Conservation (phyloP, 2,329 filamentous ascomycete genomes). For the Penicillium griseofulvum region DNA sequence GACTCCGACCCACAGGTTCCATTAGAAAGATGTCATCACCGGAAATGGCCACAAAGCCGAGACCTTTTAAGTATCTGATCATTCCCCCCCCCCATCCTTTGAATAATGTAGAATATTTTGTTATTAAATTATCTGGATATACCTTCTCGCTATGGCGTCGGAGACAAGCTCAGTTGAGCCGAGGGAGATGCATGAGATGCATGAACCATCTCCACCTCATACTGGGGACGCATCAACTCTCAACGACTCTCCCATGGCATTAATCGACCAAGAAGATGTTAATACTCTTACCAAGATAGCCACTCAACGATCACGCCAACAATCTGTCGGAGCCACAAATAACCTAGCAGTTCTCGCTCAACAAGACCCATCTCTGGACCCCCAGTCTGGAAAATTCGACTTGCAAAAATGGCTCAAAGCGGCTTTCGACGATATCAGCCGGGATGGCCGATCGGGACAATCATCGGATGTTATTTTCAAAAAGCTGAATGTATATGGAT, state of each 20-base stretch:
- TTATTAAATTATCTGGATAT: too few species aligned
- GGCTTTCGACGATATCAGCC: slow-evolving; percentile 16
- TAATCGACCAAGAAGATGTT: slow-evolving; percentile 17
- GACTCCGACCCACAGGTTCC: background rate
- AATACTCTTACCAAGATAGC: slow-evolving; percentile 23
- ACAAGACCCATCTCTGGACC: slow-evolving; percentile 18
- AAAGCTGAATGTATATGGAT: slow-evolving; percentile 25
- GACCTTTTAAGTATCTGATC: background rate
- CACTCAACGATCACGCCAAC: slow-evolving; percentile 18
- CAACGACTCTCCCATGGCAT: slow-evolving; percentile 4
- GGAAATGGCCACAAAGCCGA: background rate
- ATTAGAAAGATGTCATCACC: background rate
- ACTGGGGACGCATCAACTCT: slow-evolving; percentile 2
- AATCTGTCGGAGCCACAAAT: slow-evolving; percentile 11
- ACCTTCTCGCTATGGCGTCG: background rate
- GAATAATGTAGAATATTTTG: too few species aligned
- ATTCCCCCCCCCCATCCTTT: background rate
- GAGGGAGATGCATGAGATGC: background rate
- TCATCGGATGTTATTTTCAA: slow-evolving; percentile 24
- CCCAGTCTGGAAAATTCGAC: slow-evolving; percentile 17
- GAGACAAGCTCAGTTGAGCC: background rate
- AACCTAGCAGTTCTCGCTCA: slow-evolving; percentile 13
- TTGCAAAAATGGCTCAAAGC: slow-evolving; percentile 20
- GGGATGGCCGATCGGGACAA: slow-evolving; percentile 7
- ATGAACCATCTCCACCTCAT: background rate